These are phyloP conservation scores for Teunomyces panamensis DNA, from an alignment of 805 yeast genomes.

Conservation along the genomic window DNA sequence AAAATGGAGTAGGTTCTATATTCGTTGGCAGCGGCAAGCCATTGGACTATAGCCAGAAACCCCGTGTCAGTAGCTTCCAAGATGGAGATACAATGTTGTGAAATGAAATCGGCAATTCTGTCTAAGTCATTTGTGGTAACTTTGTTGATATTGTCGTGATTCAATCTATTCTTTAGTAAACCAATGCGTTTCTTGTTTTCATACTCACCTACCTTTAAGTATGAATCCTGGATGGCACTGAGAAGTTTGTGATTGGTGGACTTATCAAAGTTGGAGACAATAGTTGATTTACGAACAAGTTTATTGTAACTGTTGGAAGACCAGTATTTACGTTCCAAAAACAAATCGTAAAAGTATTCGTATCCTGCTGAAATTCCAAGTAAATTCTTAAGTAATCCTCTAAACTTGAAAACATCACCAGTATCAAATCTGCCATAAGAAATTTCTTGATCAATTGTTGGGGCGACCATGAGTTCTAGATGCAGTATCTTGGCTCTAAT, in stretches of 20 bases:
- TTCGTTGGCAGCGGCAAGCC: constrained; percentile 29
- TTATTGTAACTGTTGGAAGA: constrained; percentile 10
- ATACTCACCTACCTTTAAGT: constrained; percentile 27
- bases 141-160: constrained; percentile 11
- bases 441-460: constrained; percentile 19
- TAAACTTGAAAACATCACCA: constrained; percentile 24
- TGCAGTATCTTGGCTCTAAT: constrained; percentile 17
- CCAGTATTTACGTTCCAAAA: constrained; percentile 25
- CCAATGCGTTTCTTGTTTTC: constrained; percentile 20
- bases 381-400: constrained; percentile 22
- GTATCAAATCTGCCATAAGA: constrained; percentile 27
- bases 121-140: constrained; percentile 24
- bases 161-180: constrained; percentile 15
- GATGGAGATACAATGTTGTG: constrained; percentile 14
- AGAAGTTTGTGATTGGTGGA: constrained; percentile 19
- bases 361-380: constrained; percentile 21
- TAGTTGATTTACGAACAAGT: constrained; percentile 7
- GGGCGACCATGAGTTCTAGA: constrained; percentile 17
- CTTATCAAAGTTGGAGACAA: background rate
- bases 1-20: constrained; percentile 20
- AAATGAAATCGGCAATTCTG: constrained; percentile 18
- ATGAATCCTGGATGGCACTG: constrained; percentile 24
- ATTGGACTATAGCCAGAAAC: constrained; percentile 15
- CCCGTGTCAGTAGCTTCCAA: constrained; percentile 16
- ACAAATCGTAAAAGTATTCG: constrained; percentile 25